Evolutionary conservation across 768 basidiomycete genomes (phyloP).

Genomic region (Pleurotus pulmonarius): DNA sequence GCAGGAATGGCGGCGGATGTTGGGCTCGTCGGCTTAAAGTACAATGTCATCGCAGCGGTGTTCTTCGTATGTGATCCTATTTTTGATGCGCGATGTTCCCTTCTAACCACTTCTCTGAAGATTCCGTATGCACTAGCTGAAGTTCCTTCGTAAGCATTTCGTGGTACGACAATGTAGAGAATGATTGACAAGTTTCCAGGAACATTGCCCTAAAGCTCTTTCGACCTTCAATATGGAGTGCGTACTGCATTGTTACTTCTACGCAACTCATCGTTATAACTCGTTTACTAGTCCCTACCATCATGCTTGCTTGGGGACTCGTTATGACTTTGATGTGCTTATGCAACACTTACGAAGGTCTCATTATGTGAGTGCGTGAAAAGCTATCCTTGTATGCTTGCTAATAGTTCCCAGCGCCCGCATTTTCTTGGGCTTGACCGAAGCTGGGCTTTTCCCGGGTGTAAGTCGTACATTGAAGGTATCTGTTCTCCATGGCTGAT

Average conservation of each 20-base stretch:
- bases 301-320: slow-evolving; percentile 22
- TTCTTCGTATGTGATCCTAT: slow-evolving; percentile 19
- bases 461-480: slow-evolving; percentile 13
- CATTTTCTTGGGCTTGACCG: slow-evolving; percentile 21
- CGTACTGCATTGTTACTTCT: not conserved
- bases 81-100: not conserved
- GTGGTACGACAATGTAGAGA: not conserved
- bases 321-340: slow-evolving; percentile 24
- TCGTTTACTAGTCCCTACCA: slow-evolving; percentile 13
- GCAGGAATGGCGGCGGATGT: slow-evolving; percentile 39
- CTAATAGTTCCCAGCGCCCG: slow-evolving; percentile 20
- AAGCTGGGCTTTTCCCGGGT: slow-evolving; percentile 22
- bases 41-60: slow-evolving; percentile 22
- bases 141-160: slow-evolving; percentile 19
- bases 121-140: slow-evolving; percentile 24
- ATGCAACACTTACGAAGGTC: slow-evolving; percentile 19
- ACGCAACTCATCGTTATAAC: not conserved
- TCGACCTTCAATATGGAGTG: slow-evolving; percentile 24
- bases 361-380: slow-evolving; percentile 24
- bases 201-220: slow-evolving; percentile 21
- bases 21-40: slow-evolving; percentile 19
- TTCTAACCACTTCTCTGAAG: slow-evolving; percentile 4
- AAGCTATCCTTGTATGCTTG: not conserved
- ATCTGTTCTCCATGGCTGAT: not conserved
- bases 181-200: slow-evolving; percentile 8